phyloP scores from a whole-genome alignment of 1,284 basidiomycete genomes.

The Malassezia pachydermatis region DNA sequence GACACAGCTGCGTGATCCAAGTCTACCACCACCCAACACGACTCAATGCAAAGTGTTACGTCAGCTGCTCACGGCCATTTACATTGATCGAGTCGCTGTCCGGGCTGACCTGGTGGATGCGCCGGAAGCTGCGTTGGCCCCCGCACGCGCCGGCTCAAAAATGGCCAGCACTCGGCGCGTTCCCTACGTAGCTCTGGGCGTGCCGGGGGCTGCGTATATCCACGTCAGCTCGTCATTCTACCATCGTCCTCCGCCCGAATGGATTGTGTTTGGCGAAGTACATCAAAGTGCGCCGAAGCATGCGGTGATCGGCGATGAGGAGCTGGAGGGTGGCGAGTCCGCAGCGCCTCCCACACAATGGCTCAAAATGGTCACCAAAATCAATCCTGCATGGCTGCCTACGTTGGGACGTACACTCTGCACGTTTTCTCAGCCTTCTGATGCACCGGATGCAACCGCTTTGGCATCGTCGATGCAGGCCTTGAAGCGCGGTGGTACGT shows the following conservation, averaged over 20 bases:
- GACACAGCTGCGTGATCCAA: slow-evolving; percentile 20
- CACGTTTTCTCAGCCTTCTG: slow-evolving; percentile 68
- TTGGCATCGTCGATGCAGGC: slow-evolving; percentile 15
- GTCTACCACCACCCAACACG: slow-evolving; percentile 30
- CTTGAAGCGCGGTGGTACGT: slow-evolving; percentile 16
- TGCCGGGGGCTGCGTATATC: slow-evolving; percentile 71
- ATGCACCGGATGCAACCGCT: slow-evolving; percentile 10
- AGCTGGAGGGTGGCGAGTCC: not conserved
- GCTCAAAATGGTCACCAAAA: slow-evolving; percentile 45
- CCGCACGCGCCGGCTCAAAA: slow-evolving; percentile 55
- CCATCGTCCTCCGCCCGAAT: slow-evolving; percentile 65
- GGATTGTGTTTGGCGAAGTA: slow-evolving; percentile 68
- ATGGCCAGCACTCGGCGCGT: slow-evolving; percentile 68
- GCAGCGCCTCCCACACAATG: slow-evolving; percentile 18
- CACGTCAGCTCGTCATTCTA: slow-evolving; percentile 78
- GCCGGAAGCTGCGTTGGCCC: slow-evolving; percentile 15
- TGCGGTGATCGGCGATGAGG: slow-evolving; percentile 10
- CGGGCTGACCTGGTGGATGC: slow-evolving; percentile 65
- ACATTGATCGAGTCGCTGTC: slow-evolving; percentile 90
- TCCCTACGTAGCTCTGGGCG: slow-evolving; percentile 71
- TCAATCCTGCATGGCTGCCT: slow-evolving; percentile 82
- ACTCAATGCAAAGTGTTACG: slow-evolving; percentile 74
- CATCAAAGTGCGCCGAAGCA: slow-evolving; percentile 45
- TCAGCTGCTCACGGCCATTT: slow-evolving; percentile 77
- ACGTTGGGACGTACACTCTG: slow-evolving; percentile 70